Conservation (phyloP, 176 grass and related monocot species). For the Dendrocalamus sinicus region DNA sequence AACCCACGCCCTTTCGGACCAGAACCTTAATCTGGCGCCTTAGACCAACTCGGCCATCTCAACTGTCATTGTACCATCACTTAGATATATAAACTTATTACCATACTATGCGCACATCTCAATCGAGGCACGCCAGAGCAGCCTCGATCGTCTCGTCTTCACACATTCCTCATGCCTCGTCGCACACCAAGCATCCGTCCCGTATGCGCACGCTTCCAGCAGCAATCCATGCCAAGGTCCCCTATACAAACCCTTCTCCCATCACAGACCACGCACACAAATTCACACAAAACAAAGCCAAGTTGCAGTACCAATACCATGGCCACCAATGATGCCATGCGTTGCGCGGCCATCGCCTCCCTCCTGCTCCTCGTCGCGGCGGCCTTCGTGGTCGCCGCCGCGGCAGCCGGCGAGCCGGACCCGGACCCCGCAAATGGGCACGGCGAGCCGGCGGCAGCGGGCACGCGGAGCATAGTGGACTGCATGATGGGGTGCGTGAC, state of each 20-base stretch:
- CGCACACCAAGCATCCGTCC: neutral
- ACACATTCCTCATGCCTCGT: neutral
- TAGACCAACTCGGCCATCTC: slow-evolving; percentile 93
- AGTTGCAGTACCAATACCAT: neutral
- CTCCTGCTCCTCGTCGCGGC: neutral
- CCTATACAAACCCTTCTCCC: neutral
- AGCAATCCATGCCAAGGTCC: neutral
- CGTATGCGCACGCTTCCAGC: neutral
- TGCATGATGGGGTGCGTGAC: slow-evolving; percentile 31
- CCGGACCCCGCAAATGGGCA: neutral
- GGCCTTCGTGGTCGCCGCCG: neutral
- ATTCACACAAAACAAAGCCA: neutral
- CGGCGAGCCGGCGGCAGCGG: neutral
- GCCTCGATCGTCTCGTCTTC: neutral
- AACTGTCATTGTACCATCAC: neutral
- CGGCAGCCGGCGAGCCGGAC: neutral
- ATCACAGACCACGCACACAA: neutral
- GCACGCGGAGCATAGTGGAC: slow-evolving; percentile 2
- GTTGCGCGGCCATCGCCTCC: neutral
- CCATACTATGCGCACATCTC: neutral
- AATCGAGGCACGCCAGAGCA: neutral
- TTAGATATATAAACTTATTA: accelerated
- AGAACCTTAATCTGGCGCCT: slow-evolving; percentile 71
- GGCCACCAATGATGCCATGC: neutral
- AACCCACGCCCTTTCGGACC: slow-evolving; percentile 78